These are phyloP conservation scores for Aphanoascus verrucosus DNA, from an alignment of 2,329 filamentous ascomycete genomes.

Conservation along the genomic window DNA sequence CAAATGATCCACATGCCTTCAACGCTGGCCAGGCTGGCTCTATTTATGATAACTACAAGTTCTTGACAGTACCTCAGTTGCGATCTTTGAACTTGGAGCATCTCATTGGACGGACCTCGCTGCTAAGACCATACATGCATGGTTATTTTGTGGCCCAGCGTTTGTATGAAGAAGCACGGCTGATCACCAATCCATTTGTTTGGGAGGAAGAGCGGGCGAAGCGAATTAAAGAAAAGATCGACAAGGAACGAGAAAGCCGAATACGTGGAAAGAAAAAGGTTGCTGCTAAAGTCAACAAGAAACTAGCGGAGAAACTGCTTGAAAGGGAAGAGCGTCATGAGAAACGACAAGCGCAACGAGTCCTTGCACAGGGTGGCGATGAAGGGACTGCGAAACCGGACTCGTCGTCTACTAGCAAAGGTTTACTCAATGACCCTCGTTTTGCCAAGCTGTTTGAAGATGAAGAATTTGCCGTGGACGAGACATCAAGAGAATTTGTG, in stretches of 20 bases:
- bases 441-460: slow-evolving; percentile 87
- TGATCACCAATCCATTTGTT: slow-evolving; percentile 88
- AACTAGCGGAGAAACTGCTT: slow-evolving; percentile 51
- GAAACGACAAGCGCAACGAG: slow-evolving; percentile 34
- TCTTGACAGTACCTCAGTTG: slow-evolving; percentile 79
- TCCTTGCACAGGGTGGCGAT: slow-evolving; percentile 48
- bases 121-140: slow-evolving; percentile 95
- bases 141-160: slow-evolving; percentile 95
- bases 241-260: slow-evolving; percentile 89
- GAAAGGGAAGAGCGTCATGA: slow-evolving; percentile 49
- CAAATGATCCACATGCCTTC: slow-evolving; percentile 50
- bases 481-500: slow-evolving; percentile 75
- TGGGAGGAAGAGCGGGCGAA: slow-evolving; percentile 89
- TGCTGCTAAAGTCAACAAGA: slow-evolving; percentile 72
- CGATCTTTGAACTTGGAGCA: slow-evolving; percentile 77
- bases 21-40: slow-evolving; percentile 46
- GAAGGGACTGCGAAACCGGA: slow-evolving; percentile 30
- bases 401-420: slow-evolving; percentile 23
- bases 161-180: slow-evolving; percentile 83
- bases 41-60: slow-evolving; percentile 98
- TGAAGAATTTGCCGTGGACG: slow-evolving; percentile 84
- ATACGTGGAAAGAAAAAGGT: slow-evolving; percentile 94
- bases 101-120: slow-evolving; percentile 76
- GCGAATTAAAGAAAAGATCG: slow-evolving; percentile 86
- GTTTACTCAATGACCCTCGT: slow-evolving; percentile 70